Conservation (phyloP, 257 asterid genomes). For the Coffea eugenioides region DNA sequence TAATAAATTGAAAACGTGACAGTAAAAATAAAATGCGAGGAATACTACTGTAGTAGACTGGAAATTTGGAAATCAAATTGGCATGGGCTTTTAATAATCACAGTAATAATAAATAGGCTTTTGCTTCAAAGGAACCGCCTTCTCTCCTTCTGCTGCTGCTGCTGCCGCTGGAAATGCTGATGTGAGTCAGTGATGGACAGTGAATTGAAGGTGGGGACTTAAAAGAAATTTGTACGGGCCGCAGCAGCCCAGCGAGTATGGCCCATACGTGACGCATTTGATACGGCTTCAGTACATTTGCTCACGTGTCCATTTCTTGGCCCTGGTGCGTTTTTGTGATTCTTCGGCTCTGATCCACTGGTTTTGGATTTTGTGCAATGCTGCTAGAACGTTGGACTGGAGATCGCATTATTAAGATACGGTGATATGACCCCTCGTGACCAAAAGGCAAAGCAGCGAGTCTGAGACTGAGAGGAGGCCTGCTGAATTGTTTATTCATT, state of each 20-base stretch:
- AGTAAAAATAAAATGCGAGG: too few relatives aligned
- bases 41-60: too few relatives aligned
- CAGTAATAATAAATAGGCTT: neutral
- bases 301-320: neutral
- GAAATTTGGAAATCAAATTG: too few relatives aligned
- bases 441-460: too few relatives aligned
- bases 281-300: neutral
- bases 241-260: neutral
- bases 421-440: too few relatives aligned
- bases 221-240: constrained; percentile 1
- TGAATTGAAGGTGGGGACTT: too few relatives aligned
- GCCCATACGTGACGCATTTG: constrained; percentile 11
- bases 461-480: too few relatives aligned
- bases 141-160: neutral
- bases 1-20: too few relatives aligned
- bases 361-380: neutral
- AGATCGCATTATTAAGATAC: too few relatives aligned
- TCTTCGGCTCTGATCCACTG: neutral
- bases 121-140: constrained; percentile 16
- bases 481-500: too few relatives aligned
- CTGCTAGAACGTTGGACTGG: neutral
- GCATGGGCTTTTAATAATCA: neutral
- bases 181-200: neutral
- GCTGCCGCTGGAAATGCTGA: neutral
- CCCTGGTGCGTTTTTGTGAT: constrained; percentile 2